A percentile compares a stretch with the other conserved stretches of the same genome.
Evolutionary conservation across 2,329 filamentous ascomycete genomes (phyloP).

Genomic region (Pseudogymnoascus sp.): DNA sequence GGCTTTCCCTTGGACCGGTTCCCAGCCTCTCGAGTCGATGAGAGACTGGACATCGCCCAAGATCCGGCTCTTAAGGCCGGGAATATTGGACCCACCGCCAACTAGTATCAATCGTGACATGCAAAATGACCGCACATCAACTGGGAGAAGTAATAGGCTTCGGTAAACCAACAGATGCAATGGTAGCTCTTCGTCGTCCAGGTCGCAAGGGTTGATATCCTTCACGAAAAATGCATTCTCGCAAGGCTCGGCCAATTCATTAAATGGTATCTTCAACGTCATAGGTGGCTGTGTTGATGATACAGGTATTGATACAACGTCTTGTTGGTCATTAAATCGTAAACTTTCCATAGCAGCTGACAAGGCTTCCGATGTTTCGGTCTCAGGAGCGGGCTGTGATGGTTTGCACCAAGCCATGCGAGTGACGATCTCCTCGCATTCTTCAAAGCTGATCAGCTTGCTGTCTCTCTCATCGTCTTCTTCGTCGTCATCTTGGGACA

Average conservation of each 20-base stretch:
- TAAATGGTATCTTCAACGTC: conserved; percentile 58
- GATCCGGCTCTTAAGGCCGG: conserved; percentile 70
- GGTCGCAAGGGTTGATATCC: conserved; percentile 42
- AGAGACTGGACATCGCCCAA: conserved; percentile 64
- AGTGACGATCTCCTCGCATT: conserved; percentile 70
- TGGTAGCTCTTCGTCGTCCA: conserved; percentile 82
- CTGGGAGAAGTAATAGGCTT: conserved; percentile 62
- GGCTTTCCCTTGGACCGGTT: conserved; percentile 61
- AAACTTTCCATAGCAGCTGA: conserved; percentile 48
- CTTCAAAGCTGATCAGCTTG: conserved; percentile 55
- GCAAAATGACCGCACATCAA: conserved; percentile 75
- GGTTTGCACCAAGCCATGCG: conserved; percentile 69
- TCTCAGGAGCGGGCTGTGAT: not conserved
- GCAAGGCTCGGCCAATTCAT: conserved; percentile 61
- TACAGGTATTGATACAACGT: conserved; percentile 34
- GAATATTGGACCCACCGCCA: conserved; percentile 68
- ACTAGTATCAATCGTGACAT: conserved; percentile 85
- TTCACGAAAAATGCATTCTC: conserved; percentile 67
- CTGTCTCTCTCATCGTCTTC: conserved; percentile 12
- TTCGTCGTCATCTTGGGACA: not conserved
- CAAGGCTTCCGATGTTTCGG: conserved; percentile 27
- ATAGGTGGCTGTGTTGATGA: conserved; percentile 37
- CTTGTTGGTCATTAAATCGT: conserved; percentile 35
- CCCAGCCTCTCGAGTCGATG: conserved; percentile 65
- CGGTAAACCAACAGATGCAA: conserved; percentile 69